Evolutionary conservation across 1,284 basidiomycete species (phyloP), one percentile per base, ranked within the genome.

Genomic region (Erythrobasidium hasegawianum): DNA sequence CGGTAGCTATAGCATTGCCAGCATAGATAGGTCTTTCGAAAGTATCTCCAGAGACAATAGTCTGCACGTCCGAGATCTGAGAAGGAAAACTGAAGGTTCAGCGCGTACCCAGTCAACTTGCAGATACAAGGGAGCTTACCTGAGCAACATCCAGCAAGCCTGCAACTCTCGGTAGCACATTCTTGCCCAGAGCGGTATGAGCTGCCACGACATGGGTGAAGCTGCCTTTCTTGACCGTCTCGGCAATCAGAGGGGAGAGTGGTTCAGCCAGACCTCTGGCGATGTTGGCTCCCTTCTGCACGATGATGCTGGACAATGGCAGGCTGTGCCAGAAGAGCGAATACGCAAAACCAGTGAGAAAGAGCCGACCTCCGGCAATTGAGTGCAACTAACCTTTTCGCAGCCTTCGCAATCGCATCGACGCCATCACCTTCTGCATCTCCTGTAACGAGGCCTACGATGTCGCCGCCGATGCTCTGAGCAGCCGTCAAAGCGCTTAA

Each of bases 11-110:
- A 54, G 96, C 96, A 77, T 98, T 98, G 57, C 96, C 96, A 57
- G 96, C 96, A 76, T 99, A 99, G 77, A 98, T 96, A 52, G 92
- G 93, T 52, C 95, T 88, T 9, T 89, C 85, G 78, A 96, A 97
- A 85, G 76, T 84, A 76, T 87, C 86, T 57, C 86, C 85, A 1
- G 81, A 74, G 74, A 96, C 87, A 74, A 97, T 87, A 54, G 85
- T 84, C 74, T 96, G 90, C 72, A 98, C 87, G 79, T 99, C 96
- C 58, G 93, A 93, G 70, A 98, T 85, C 72, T 80, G 70, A 1
- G 73, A 64, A 20, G n/a, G 5, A 27, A 9, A 38, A 18, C 20
- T 5, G 53, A 29, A 13, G 29, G n/a, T 11, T 38, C 40, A 41
- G 40, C n/a, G 11, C 40, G 40, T 11, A n/a, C n/a, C n/a, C 40